These are phyloP conservation scores for Euphorbia neoarborescens DNA, from an alignment of 441 rosid genomes.

Conservation along the genomic window DNA sequence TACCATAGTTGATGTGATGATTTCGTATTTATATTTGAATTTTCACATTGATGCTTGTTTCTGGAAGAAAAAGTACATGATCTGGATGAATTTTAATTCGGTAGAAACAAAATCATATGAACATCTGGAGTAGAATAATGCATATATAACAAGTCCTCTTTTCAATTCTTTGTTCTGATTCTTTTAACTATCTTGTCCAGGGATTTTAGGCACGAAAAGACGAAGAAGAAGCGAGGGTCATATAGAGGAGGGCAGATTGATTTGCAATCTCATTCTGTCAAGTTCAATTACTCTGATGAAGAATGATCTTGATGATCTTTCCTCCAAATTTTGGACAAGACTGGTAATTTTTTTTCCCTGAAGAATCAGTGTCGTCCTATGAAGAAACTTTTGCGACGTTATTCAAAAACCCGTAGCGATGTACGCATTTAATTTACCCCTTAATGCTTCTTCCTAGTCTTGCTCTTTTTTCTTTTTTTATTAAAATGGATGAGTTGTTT, in stretches of 20 bases:
- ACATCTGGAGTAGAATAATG: background rate
- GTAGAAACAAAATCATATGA: background rate
- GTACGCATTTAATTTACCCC: no score
- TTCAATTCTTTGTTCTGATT: background rate
- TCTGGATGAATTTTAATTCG: no score
- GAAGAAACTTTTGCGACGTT: background rate
- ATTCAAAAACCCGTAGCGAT: background rate
- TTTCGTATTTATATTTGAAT: no score
- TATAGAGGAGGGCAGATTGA: conserved; percentile 95
- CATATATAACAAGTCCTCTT: background rate
- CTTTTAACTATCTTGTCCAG: conserved; percentile 28
- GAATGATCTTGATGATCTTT: conserved; percentile 31
- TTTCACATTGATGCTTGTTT: no score
- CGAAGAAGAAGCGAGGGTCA: conserved; percentile 90
- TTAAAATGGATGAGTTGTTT: background rate
- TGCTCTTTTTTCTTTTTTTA: background rate
- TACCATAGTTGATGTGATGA: background rate
- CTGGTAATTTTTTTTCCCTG: background rate
- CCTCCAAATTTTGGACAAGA: background rate
- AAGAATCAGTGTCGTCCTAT: background rate
- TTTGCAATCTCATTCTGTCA: conserved; percentile 66
- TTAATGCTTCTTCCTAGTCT: background rate
- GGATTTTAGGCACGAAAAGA: conserved; percentile 92
- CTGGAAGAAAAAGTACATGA: no score
- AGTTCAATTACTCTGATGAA: conserved; percentile 76